Conservation (phyloP, 169 alveolate genomes). For the Plasmodium ovale region DNA sequence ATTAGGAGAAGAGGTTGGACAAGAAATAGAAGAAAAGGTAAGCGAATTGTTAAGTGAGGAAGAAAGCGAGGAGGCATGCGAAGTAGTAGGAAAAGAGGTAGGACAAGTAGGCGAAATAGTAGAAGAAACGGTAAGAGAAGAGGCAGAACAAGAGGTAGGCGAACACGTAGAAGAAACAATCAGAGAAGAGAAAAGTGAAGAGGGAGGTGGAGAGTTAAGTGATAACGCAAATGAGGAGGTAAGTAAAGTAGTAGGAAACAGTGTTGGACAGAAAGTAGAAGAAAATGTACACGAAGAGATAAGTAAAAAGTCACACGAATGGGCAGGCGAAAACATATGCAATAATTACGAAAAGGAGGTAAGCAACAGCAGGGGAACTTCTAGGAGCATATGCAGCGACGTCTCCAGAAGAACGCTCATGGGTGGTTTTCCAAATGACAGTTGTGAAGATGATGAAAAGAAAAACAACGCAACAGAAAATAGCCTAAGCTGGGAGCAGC, state of each 20-base stretch:
- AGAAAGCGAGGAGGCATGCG: not conserved
- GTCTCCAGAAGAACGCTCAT: too few relatives aligned
- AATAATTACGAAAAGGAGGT: not conserved
- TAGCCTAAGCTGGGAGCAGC: too few relatives aligned
- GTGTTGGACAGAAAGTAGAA: not conserved
- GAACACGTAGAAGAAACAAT: not conserved
- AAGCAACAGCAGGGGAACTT: too few relatives aligned
- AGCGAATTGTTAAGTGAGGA: conserved; percentile 3
- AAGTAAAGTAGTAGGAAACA: not conserved
- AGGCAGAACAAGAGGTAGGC: not conserved
- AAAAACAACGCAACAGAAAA: too few relatives aligned
- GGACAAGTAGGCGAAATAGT: not conserved
- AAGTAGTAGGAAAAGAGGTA: not conserved
- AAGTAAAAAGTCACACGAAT: not conserved
- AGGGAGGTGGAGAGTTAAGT: not conserved
- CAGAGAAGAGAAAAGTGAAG: not conserved
- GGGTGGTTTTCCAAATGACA: too few relatives aligned
- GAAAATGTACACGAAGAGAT: not conserved
- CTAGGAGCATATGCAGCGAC: too few relatives aligned
- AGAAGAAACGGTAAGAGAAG: conserved; percentile 7
- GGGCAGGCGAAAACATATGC: not conserved
- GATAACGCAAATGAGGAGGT: not conserved
- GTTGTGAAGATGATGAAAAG: too few relatives aligned
- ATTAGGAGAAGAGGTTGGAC: not conserved
- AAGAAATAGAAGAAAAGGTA: conserved; percentile 8